Evolutionary conservation across 2,329 filamentous ascomycete species (phyloP).

Genomic region (Scedosporium minutisporum): DNA sequence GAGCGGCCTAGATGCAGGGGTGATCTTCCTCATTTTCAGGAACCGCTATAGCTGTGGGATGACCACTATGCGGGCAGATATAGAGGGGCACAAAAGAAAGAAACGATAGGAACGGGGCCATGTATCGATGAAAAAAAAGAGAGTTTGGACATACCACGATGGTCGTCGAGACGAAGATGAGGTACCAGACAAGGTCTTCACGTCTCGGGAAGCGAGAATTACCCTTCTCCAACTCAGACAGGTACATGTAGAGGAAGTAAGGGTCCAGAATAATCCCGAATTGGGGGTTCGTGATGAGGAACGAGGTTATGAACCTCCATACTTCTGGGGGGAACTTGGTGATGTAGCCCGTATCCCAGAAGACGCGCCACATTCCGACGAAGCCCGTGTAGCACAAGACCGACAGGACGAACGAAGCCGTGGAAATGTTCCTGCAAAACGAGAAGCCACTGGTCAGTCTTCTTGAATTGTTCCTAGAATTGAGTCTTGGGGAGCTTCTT

Average conservation of each 20-base stretch:
- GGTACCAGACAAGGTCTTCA: conserved; percentile 73
- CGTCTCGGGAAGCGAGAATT: conserved; percentile 63
- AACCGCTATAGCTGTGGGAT: conserved; percentile 68
- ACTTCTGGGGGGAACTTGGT: conserved; percentile 39
- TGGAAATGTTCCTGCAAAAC: conserved; percentile 51
- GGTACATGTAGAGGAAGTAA: conserved; percentile 68
- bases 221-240: conserved; percentile 61
- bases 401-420: conserved; percentile 51
- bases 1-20: conserved; percentile 50
- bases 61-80: conserved; percentile 71
- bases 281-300: conserved; percentile 27
- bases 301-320: conserved; percentile 32
- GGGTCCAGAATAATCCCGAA: conserved; percentile 59
- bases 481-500: neutral
- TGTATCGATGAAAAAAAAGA: conserved; percentile 8
- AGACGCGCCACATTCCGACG: conserved; percentile 37
- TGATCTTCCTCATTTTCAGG: conserved; percentile 76
- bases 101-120: conserved; percentile 6
- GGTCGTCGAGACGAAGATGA: conserved; percentile 59
- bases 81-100: conserved; percentile 32
- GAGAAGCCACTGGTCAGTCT: conserved; percentile 13
- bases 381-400: conserved; percentile 47
- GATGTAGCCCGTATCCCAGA: conserved; percentile 42
- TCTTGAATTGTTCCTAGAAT: neutral
- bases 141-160: conserved; percentile 56